Conservation (phyloP, 2,329 filamentous ascomycete genomes). For the Dactylellina sp. region DNA sequence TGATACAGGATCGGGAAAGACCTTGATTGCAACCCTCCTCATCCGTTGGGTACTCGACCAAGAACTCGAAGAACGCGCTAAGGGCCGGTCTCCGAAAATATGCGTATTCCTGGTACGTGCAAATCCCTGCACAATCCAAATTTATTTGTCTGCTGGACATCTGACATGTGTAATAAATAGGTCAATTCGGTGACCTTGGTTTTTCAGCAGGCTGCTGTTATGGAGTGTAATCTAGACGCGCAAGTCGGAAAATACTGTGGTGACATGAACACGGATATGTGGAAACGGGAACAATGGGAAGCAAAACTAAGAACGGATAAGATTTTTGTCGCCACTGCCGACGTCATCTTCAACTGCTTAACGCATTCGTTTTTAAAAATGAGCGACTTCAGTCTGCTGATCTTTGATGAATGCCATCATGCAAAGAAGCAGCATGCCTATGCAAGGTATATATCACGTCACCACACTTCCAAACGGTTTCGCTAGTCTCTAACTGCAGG, state of each 20-base stretch:
- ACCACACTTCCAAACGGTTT: conserved; percentile 1
- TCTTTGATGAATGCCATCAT: conserved; percentile 97
- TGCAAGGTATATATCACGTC: conserved; percentile 69
- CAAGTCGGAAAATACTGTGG: conserved; percentile 81
- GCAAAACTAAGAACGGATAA: conserved; percentile 66
- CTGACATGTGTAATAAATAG: too few relatives aligned
- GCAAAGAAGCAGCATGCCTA: conserved; percentile 94
- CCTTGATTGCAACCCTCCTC: conserved; percentile 89
- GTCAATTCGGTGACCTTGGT: conserved; percentile 90
- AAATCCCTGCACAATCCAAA: too few relatives aligned
- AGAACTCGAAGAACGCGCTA: conserved; percentile 77
- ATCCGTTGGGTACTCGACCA: conserved; percentile 79
- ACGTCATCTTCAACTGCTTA: conserved; percentile 82
- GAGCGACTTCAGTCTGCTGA: conserved; percentile 83
- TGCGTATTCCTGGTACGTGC: conserved; percentile 82
- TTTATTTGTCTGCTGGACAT: too few relatives aligned
- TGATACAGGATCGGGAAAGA: conserved; percentile 95
- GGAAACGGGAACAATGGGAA: conserved; percentile 67
- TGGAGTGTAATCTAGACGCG: conserved; percentile 83
- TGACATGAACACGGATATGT: conserved; percentile 72
- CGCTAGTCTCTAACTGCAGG: conserved; percentile 20
- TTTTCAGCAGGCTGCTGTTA: conserved; percentile 86
- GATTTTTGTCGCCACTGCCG: conserved; percentile 91
- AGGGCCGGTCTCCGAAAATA: conserved; percentile 72
- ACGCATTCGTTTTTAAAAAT: conserved; percentile 83